Evolutionary conservation across 495 filamentous ascomycete species (phyloP), one percentile per base, ranked within the genome.

Genomic region (Mycothermus thermophilus): DNA sequence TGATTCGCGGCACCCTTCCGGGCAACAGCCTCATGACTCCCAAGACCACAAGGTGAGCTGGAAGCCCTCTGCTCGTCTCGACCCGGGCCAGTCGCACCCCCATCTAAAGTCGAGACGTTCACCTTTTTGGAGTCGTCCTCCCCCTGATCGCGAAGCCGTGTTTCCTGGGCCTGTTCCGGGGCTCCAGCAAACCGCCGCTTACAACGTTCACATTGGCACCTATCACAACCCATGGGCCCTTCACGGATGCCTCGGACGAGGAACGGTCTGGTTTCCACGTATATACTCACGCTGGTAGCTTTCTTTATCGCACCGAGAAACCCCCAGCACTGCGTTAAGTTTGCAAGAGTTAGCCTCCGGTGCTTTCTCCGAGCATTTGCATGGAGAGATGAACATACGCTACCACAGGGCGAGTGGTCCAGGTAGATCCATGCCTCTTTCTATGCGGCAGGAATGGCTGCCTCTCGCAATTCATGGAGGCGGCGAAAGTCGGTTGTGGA

Each of bases 361-460:
- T n/a, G 15, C 16, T 2, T 16, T 7, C 9, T 28, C 8, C 25
- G 13, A 1, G n/a, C n/a, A 24, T 8, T n/a, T 15, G 7, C 23
- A 12, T 4, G 5, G 5, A 21, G 21, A 12, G 15, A 5, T 25
- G 8, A 13, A 27, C 42, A 29, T 30, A 44, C 42, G 14, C 38
- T 31, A 4, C 8, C 15, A n/a, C 42, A 45, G 1, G 38, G 42
- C 1, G 7, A 11, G 12, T 45, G 34, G 8, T 45, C 38, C 0
- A 45, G 11, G 9, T 37, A 32, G 0, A 41, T 10, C 21, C 14
- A 26, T 0, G 38, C 37, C 3, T 18, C 11, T 22, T 11, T 23
- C 10, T 31, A 28, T 0, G 12, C 7, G 0, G 1, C 18, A 0
- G 42, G 42, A 5, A 44, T 17, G 3, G 8, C 7, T 0, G 30